A percentile compares a stretch with the other conserved stretches of the same genome.
Evolutionary conservation across 2,329 filamentous ascomycete species (phyloP).

Genomic region (Zalaria obscura): DNA sequence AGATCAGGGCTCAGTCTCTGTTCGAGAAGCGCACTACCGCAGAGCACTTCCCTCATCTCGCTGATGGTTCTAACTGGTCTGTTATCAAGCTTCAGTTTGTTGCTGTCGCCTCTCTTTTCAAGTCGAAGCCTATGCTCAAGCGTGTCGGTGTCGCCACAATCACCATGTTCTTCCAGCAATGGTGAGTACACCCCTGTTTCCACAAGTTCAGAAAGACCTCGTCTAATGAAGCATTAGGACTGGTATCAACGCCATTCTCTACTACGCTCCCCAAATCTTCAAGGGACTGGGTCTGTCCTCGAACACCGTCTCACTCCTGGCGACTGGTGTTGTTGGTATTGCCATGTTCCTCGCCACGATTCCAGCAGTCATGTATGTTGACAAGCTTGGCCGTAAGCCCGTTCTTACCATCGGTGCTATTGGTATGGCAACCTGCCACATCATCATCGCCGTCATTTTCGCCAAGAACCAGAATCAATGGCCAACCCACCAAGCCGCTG

Average conservation of each 20-base stretch:
- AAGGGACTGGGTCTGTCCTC: constrained; percentile 27
- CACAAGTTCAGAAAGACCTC: not conserved
- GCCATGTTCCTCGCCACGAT: constrained; percentile 56
- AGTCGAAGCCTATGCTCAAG: constrained; percentile 50
- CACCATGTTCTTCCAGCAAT: constrained; percentile 36
- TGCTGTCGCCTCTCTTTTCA: constrained; percentile 50
- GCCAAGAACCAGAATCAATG: constrained; percentile 42
- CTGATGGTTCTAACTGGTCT: constrained; percentile 41
- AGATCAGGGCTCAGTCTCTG: constrained; percentile 64
- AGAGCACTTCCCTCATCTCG: constrained; percentile 52
- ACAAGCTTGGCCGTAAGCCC: constrained; percentile 32
- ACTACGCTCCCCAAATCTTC: constrained; percentile 39
- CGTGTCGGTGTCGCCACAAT: constrained; percentile 44
- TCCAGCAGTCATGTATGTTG: constrained; percentile 51
- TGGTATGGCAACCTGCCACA: constrained; percentile 49
- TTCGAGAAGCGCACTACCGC: constrained; percentile 62
- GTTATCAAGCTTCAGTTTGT: constrained; percentile 51
- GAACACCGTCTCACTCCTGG: constrained; percentile 42
- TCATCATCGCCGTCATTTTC: constrained; percentile 54
- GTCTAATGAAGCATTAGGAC: constrained; percentile 13
- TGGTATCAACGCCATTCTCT: constrained; percentile 30
- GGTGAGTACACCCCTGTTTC: constrained; percentile 7
- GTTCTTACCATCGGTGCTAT: constrained; percentile 45
- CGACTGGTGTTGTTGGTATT: constrained; percentile 58
- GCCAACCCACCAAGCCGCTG: constrained; percentile 30